Base-by-base conservation (phyloP, 2,329 filamentous ascomycete genomes). In the Lizonia empirigonia region DNA sequence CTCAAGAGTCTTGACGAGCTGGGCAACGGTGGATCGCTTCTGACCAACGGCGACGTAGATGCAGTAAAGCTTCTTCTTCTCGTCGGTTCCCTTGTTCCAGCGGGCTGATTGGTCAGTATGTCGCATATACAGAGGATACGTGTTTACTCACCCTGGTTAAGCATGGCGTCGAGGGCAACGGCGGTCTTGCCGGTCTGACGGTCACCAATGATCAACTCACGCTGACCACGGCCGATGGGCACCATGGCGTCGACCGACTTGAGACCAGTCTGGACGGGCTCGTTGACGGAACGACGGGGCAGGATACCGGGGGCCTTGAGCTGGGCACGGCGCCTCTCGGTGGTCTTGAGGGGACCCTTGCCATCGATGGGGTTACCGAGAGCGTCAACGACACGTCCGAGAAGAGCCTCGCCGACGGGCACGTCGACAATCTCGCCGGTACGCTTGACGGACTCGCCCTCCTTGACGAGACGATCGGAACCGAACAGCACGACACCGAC, bases 401-500 rank as follows among this genome's bases (percentile, higher is more conserved):
- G 89, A 77, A 99, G 82, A 80, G 90, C 92, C 71, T 82, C 78
- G 74, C 94, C 94, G 77, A 97, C 94, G 68, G 93, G 93, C 59
- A 97, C 89, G 79, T 97, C 93, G 77, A 99, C 94, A 88, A 99
- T 99, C 82, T 96, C 85, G 79, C 94, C 94, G 73, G 94, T 99
- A 88, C 94, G 93, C 89, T 96, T 97, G 81, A 99, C 94, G 66
- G 90, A 93, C 86, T 99, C 93, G 76, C 94, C 94, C 82, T 99
- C 94, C 85, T 91, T 94, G 87, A 99, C 94, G 73, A 97, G 86
- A 92, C 94, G 92, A 83, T 99, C 94, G 76, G 94, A 97, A 88
- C 94, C 94, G 86, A 99, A 99, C 76, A 99, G 86, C 86, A 99
- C 94, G 75, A 99, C 92, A 96, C 94, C 94, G 83, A 99, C 94